Evolutionary conservation across 139 green algal species (phyloP), one percentile per base, ranked within the genome.

Genomic region (Micractinium sp.): DNA sequence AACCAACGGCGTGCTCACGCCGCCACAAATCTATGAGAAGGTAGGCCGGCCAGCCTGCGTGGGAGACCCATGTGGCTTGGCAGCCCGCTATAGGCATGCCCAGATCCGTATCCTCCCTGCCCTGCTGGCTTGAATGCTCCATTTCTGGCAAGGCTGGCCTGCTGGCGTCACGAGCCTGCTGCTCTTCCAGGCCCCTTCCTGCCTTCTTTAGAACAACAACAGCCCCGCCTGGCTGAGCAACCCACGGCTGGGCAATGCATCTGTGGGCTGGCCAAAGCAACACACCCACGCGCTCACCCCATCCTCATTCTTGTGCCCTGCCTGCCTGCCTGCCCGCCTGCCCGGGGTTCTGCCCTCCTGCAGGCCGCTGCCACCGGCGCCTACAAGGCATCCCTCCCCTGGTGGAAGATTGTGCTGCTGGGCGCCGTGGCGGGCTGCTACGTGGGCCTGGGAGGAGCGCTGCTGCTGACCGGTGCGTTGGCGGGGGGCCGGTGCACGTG

Each of bases 381-480:
- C 31, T 91, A 93, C 86, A 93, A 93, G 86, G 63, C 86, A 0
- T 14, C 36, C 23, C 38, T 91, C 41, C 91, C 91, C 63, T 91
- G 78, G 85, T 91, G 92, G 90, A 93, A 94, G 89, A 93, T 90
- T 14, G 92, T 95, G 19, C 53, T 94, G 27, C 82, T 95, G 81
- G 92, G 91, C 73, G 80, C 94, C 18, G 75, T 96, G 87, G 96
- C 94, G 1, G 96, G 96, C 27, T 90, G 86, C 73, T 96, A 95
- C 86, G 95, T 98, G 75, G 90, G 89, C 67, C 92, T 98, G 76
- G 95, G 96, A 0, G 94, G 88, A n/a, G 83, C 96, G 74, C 91
- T 97, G 75, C 89, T 94, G 19, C 89, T 95, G 22, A 93, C 87
- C 29, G 82, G 82, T 87, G 82, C 0, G 86, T n/a, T 47, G n/a